phyloP scores from a whole-genome alignment of 345 rosid species.

The Physaria fendleri region DNA sequence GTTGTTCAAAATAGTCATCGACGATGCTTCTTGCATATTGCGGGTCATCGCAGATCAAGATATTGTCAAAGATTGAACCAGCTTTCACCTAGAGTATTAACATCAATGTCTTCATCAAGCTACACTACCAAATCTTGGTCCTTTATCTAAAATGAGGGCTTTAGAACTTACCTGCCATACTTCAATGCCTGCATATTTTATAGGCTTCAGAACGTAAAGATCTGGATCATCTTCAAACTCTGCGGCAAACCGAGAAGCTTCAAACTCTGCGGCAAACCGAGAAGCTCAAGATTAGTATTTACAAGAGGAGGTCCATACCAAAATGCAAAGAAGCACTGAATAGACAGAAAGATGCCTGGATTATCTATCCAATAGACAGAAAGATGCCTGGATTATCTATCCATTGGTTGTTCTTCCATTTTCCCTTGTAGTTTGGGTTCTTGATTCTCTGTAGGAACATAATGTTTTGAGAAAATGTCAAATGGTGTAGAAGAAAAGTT shows the following conservation, averaged over 20 bases:
- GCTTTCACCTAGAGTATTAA: constrained; percentile 70
- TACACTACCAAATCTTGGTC: neutral
- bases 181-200: constrained; percentile 83
- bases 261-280: constrained; percentile 55
- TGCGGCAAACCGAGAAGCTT: constrained; percentile 52
- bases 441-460: constrained; percentile 57
- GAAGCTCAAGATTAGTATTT: constrained; percentile 11
- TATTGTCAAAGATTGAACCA: constrained; percentile 83
- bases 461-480: neutral
- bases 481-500: neutral
- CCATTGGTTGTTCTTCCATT: constrained; percentile 86
- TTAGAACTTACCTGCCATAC: constrained; percentile 76
- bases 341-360: constrained; percentile 48
- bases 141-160: neutral
- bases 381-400: too few species aligned
- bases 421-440: constrained; percentile 90
- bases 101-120: neutral
- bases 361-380: constrained; percentile 94
- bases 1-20: constrained; percentile 48
- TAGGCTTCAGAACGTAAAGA: constrained; percentile 81
- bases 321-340: neutral
- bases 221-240: constrained; percentile 99
- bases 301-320: neutral
- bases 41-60: constrained; percentile 85
- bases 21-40: constrained; percentile 76